Percentiles rank a stretch among this genome's conserved stretches.
Conservation (phyloP, 2,329 filamentous ascomycete species). For the Hirsutella rhossiliensis region DNA sequence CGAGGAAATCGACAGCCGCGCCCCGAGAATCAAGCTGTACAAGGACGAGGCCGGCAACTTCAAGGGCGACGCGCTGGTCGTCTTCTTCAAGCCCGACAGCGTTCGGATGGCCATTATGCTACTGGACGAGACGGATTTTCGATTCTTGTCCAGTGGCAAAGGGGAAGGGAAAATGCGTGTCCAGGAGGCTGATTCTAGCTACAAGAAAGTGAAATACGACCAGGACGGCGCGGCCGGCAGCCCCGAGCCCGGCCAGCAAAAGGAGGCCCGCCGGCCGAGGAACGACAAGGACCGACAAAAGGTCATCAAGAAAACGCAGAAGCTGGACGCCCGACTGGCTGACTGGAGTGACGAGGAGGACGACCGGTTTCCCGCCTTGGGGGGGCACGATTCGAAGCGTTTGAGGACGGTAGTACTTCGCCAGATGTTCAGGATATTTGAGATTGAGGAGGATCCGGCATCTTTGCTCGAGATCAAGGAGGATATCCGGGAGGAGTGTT, state of each 20-base stretch:
- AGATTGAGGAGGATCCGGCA: slow-evolving; percentile 74
- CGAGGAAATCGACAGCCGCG: slow-evolving; percentile 82
- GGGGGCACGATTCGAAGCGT: slow-evolving; percentile 39
- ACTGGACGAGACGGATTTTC: slow-evolving; percentile 72
- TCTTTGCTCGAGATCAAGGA: slow-evolving; percentile 86
- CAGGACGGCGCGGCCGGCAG: slow-evolving; percentile 16
- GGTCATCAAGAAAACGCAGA: slow-evolving; percentile 83
- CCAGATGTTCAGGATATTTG: slow-evolving; percentile 82
- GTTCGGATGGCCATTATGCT: slow-evolving; percentile 75
- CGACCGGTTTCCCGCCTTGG: slow-evolving; percentile 40
- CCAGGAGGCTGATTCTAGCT: slow-evolving; percentile 75
- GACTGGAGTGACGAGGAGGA: slow-evolving; percentile 79
- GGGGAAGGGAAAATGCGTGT: slow-evolving; percentile 61
- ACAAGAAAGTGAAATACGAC: slow-evolving; percentile 74
- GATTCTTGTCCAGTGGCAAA: slow-evolving; percentile 43
- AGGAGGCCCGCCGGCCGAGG: slow-evolving; percentile 31
- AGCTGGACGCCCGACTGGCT: slow-evolving; percentile 79
- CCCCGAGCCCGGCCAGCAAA: slow-evolving; percentile 18
- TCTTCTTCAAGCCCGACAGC: slow-evolving; percentile 93
- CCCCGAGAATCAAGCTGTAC: slow-evolving; percentile 89
- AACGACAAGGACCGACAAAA: slow-evolving; percentile 68
- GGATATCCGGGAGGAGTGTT: slow-evolving; percentile 83
- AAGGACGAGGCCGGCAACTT: slow-evolving; percentile 68
- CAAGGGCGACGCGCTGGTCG: slow-evolving; percentile 86
- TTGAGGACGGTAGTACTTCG: slow-evolving; percentile 80